Conservation (phyloP, 2,329 filamentous ascomycete genomes). For the Beauveria pseudobassiana region DNA sequence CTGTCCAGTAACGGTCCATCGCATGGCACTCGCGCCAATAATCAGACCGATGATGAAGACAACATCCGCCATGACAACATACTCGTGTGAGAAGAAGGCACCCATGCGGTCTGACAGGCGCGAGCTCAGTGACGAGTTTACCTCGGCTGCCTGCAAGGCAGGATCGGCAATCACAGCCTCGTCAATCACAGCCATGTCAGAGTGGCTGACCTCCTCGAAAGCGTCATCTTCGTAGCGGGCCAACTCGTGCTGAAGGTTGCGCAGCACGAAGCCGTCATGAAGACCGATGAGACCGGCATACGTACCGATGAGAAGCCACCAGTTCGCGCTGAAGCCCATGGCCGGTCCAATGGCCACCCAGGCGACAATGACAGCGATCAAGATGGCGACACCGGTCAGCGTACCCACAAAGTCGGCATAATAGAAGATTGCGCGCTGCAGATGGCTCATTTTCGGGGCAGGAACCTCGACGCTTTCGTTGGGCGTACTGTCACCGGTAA, state of each 20-base stretch:
- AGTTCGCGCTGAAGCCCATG: conserved; percentile 34
- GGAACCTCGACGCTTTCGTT: conserved; percentile 27
- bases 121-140: conserved; percentile 12
- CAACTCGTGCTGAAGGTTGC: conserved; percentile 31
- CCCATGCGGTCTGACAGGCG: conserved; percentile 17
- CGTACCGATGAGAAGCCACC: conserved; percentile 41
- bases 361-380: conserved; percentile 26
- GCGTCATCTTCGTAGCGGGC: conserved; percentile 16
- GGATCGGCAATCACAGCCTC: conserved; percentile 10
- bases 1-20: conserved; percentile 18
- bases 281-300: conserved; percentile 39
- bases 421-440: conserved; percentile 33
- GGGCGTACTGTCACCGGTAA: conserved; percentile 24
- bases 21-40: conserved; percentile 18
- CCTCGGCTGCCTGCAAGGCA: neutral
- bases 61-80: conserved; percentile 16
- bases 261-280: conserved; percentile 36
- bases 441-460: conserved; percentile 22
- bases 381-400: conserved; percentile 30
- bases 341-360: conserved; percentile 33
- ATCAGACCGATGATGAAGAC: conserved; percentile 15
- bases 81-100: conserved; percentile 16
- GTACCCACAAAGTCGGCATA: conserved; percentile 36
- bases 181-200: conserved; percentile 13
- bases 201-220: conserved; percentile 11